Base-by-base conservation (phyloP, 2,329 filamentous ascomycete genomes). In the Aspergillus clavatus region DNA sequence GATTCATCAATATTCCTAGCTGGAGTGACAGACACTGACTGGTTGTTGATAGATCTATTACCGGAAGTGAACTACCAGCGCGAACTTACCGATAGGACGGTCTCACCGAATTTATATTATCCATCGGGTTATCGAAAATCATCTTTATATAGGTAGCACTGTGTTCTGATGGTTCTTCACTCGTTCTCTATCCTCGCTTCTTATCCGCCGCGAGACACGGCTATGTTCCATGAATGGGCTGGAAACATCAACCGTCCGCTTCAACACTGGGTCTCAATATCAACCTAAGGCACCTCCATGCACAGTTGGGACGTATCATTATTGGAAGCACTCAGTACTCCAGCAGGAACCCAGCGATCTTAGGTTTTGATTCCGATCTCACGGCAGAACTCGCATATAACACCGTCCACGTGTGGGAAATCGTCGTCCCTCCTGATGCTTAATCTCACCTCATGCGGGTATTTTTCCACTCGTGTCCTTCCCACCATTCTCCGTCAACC, bases 11-110 rank as follows among this genome's bases (percentile, higher is more conserved):
- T n/a, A n/a, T n/a, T n/a, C n/a, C n/a, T n/a, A n/a, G n/a, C n/a
- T n/a, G n/a, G n/a, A n/a, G n/a, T n/a, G 18, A 28, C 29, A 14
- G 23, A 38, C 45, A 52, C 42, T 53, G 26, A 36, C 6, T 12
- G 19, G 11, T 33, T 22, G 23, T 24, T 24, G 8, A 18, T 23
- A 73, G 70, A 69, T 75, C 40, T 74, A 73, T 54, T 74, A 75
- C 53, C 69, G 72, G 41, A 75, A 75, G 57, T 75, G 62, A 67
- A 48, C 16, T 39, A 10, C 43, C 49, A 50, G 44, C 40, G 42
- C 50, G 8, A 18, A 16, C 16, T 35, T 35, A 21, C 31, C 31
- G 16, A 35, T 21, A 7, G 16, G 12, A 21, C 16, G 18, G 11
- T 35, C 31, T 21, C 31, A 12, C 31, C 16, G 8, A 21, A 19